Evolutionary conservation across 345 rosid species (phyloP), one percentile per base, ranked within the genome.

Genomic region (Chamaenerion angustifolium): DNA sequence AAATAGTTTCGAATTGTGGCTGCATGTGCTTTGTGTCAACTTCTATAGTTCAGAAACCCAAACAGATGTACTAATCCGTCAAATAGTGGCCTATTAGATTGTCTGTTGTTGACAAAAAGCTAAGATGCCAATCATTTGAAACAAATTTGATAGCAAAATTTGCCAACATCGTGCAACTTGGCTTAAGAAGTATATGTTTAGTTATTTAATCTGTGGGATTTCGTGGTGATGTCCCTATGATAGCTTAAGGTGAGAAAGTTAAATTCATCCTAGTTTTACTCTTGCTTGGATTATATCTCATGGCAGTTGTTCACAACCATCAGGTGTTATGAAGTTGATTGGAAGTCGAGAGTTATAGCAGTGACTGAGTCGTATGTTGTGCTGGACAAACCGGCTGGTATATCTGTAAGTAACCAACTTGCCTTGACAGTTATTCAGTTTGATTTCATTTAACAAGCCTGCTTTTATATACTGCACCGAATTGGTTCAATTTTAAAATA

Each of bases 311-410:
- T 31, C 37, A 31, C 37, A 31, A 5, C 10, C 12, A 40, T 37
- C 82, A 83, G 98, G 77, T 83, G 92, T 66, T 83, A 90, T 73
- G 95, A 81, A 16, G 75, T 83, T 59, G 92, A 85, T 66, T 90
- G 98, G 98, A 77, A 73, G 58, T 83, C 86, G 0, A 73, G 92
- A 70, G 58, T 90, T 58, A 63, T 85, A 18, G 83, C 85, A 37
- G 78, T 79, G 59, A 52, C 82, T 2, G 88, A 85, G 25, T 77
- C 81, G 55, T 81, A 71, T 66, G 92, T 83, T n/a, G 78, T 90
- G 56, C 64, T 90, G 80, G 86, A 90, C 74, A 85, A 90, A 71
- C 95, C 98, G 64, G 85, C 94, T 2, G 95, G 95, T 51, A 90
- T 88, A 57, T 74, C 98, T 55, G 98, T 85, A 76, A 54, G 84